A percentile compares a stretch with the other conserved stretches of the same genome.
These are phyloP conservation scores for rapeseed (Brassica napus) DNA, from an alignment of 345 rosid genomes.

Conservation along the genomic window Da-Ae NC_063451.1:32099501-32100000, in stretches of 20 bases:
- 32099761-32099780: slow-evolving; percentile 10
- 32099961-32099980: too few species aligned
- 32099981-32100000: too few species aligned
- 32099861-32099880: slow-evolving; percentile 1
- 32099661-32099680: neutral
- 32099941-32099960: too few species aligned
- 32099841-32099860: neutral
- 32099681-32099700: neutral
- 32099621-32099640: too few species aligned
- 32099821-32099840: too few species aligned
- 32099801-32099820: neutral
- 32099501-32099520: too few species aligned
- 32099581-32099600: too few species aligned
- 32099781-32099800: neutral
- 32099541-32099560: too few species aligned
- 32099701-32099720: neutral
- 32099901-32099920: neutral
- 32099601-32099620: too few species aligned
- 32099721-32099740: neutral
- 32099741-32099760: neutral
- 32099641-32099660: neutral
- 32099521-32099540: too few species aligned
- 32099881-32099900: neutral
- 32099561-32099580: too few species aligned
- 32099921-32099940: too few species aligned